Base-by-base conservation (phyloP, 306 rosid genomes). In the Vigna trinervia region DNA sequence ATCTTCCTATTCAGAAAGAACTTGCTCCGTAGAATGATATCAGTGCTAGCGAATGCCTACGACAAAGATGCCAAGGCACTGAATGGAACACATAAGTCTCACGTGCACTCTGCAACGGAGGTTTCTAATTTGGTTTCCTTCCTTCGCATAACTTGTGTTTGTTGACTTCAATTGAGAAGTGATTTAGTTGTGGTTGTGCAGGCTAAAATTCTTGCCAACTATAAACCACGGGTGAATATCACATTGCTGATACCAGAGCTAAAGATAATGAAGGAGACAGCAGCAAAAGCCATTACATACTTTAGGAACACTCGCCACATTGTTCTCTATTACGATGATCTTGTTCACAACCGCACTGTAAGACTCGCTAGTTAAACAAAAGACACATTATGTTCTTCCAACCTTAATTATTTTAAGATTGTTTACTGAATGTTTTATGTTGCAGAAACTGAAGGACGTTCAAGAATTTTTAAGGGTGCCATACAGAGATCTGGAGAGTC, bases 81-180 rank as follows among this genome's bases (percentile, higher is more conserved):
- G 17, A 86, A 91, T 61, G 93, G 96, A 56, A 89, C 89, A 22
- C 93, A 91, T 72, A 87, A 89, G 80, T 84, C 93, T 74, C 96
- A 91, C 43, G 90, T 86, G 30, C 90, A 89, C 43, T 91, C 90
- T 46, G 17, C 71, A 6, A 0, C 13, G 17, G 92, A 91, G 89
- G 92, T 87, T 39, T 71, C 51, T 66, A 54, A 17, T 28, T 19
- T 20, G 1, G n/a, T 32, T 34, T 15, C 3, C n/a, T 22, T 9
- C 13, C 52, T 47, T 13, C 1, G 20, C 36, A 71, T 52, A 60
- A 12, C 57, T 6, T 14, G 15, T 8, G 12, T 0, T 30, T 34
- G 38, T 66, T 61, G 54, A 19, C 41, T 53, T 75, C 12, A 34
- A 28, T 46, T 75, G 8, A 34, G 20, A 82, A 15, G 19, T 68